Conservation (phyloP, 2,329 filamentous ascomycete species). For the Albophoma yamanashiensis region DNA sequence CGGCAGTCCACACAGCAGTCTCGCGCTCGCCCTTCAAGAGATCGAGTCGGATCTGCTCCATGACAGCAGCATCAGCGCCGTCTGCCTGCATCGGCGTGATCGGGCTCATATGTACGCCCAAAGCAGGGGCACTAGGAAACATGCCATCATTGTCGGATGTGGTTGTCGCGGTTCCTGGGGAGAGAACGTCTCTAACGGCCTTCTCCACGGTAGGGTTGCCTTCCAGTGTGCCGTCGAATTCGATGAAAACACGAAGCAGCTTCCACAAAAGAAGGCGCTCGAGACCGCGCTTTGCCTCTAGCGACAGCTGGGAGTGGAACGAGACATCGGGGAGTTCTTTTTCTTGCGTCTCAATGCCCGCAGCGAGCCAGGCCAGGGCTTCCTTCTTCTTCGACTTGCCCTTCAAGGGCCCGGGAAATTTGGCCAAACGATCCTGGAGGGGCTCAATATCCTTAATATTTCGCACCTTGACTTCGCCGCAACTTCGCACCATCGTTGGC, state of each 20-base stretch:
- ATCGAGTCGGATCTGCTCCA: slow-evolving; percentile 62
- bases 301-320: slow-evolving; percentile 39
- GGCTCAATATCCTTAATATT: slow-evolving; percentile 65
- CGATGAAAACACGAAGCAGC: slow-evolving; percentile 68
- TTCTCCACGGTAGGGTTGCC: slow-evolving; percentile 61
- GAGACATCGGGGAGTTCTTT: slow-evolving; percentile 38
- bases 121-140: slow-evolving; percentile 12
- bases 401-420: slow-evolving; percentile 84
- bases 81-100: slow-evolving; percentile 43
- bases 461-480: slow-evolving; percentile 72
- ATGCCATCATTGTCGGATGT: slow-evolving; percentile 13
- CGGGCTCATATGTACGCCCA: slow-evolving; percentile 13
- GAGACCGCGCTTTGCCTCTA: slow-evolving; percentile 58
- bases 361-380: slow-evolving; percentile 65
- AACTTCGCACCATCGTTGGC: slow-evolving; percentile 71
- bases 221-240: slow-evolving; percentile 76
- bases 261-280: slow-evolving; percentile 86
- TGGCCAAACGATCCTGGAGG: slow-evolving; percentile 59
- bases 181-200: slow-evolving; percentile 64
- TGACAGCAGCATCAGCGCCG: slow-evolving; percentile 54
- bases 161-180: slow-evolving; percentile 35
- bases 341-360: slow-evolving; percentile 67
- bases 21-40: slow-evolving; percentile 77
- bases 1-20: slow-evolving; percentile 85
- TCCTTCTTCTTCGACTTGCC: slow-evolving; percentile 96